Conservation (phyloP, 1,284 basidiomycete species). For the Trichosporon sp. region DNA sequence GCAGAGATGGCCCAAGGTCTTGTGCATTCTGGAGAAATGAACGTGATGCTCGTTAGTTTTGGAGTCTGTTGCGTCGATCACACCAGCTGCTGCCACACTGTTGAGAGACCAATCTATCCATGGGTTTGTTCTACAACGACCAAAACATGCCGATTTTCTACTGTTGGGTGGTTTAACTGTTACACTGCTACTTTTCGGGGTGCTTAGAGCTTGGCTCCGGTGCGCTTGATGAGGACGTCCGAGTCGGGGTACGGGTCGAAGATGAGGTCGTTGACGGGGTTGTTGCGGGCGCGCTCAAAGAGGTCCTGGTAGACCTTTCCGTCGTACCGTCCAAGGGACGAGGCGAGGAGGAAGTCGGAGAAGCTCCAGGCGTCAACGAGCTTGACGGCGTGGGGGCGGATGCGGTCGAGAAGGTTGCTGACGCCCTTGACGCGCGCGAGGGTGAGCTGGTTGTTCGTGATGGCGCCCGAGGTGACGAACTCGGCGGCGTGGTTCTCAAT, state of each 20-base stretch:
- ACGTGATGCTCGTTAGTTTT: no score
- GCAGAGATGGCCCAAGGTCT: no score
- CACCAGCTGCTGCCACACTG: neutral
- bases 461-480: slow-evolving; percentile 59
- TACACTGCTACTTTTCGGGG: neutral
- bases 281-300: slow-evolving; percentile 50
- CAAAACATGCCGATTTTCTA: neutral
- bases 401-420: slow-evolving; percentile 24
- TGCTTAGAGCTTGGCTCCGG: slow-evolving; percentile 31
- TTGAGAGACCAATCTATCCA: slow-evolving; percentile 12
- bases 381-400: slow-evolving; percentile 41
- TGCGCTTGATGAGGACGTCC: slow-evolving; percentile 28
- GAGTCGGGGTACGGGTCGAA: slow-evolving; percentile 33
- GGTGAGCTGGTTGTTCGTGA: slow-evolving; percentile 46
- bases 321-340: slow-evolving; percentile 61
- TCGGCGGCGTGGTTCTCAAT: slow-evolving; percentile 58
- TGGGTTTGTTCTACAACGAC: slow-evolving; percentile 16
- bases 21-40: no score
- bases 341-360: slow-evolving; percentile 63
- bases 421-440: slow-evolving; percentile 30
- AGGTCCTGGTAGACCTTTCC: slow-evolving; percentile 60
- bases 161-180: neutral
- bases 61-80: no score
- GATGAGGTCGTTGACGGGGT: slow-evolving; percentile 35
- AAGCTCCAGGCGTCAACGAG: slow-evolving; percentile 62